phyloP scores from a whole-genome alignment of 371 early-diverging fungal species.

The Mucor ambiguus region DNA sequence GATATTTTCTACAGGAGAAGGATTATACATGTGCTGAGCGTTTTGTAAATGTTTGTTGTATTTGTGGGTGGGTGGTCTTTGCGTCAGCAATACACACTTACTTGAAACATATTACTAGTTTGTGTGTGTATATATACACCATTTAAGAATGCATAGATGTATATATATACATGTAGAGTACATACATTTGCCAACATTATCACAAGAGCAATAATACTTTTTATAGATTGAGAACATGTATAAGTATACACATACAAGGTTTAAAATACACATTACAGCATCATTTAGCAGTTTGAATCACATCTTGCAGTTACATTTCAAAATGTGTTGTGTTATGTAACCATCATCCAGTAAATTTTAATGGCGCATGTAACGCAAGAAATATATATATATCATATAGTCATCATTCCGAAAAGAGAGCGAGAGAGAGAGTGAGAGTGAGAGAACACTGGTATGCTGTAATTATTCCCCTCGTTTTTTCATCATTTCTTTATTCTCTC shows the following conservation, averaged over 20 bases:
- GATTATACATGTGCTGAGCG: too few relatives aligned
- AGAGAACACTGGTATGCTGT: neutral
- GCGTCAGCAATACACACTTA: neutral
- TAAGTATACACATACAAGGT: neutral
- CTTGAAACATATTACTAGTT: neutral
- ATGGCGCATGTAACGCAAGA: slow-evolving; percentile 19
- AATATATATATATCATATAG: slow-evolving; percentile 1
- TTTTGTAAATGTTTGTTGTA: neutral
- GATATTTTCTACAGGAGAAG: too few relatives aligned
- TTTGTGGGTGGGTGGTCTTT: neutral
- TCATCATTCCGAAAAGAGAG: slow-evolving; percentile 16
- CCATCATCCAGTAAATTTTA: neutral
- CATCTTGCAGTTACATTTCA: slow-evolving; percentile 1
- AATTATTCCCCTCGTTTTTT: slow-evolving; percentile 16
- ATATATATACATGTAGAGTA: neutral
- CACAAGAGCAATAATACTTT: neutral
- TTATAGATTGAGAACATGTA: neutral
- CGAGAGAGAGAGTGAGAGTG: too few relatives aligned
- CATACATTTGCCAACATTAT: neutral
- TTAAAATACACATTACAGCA: neutral
- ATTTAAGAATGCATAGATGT: neutral
- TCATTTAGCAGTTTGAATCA: neutral
- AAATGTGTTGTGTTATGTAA: slow-evolving; percentile 1
- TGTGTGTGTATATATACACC: neutral
- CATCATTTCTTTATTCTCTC: slow-evolving; percentile 16